These are phyloP conservation scores for Linnemannia exigua DNA, from an alignment of 192 early-diverging fungal species.

Conservation along the genomic window DNA sequence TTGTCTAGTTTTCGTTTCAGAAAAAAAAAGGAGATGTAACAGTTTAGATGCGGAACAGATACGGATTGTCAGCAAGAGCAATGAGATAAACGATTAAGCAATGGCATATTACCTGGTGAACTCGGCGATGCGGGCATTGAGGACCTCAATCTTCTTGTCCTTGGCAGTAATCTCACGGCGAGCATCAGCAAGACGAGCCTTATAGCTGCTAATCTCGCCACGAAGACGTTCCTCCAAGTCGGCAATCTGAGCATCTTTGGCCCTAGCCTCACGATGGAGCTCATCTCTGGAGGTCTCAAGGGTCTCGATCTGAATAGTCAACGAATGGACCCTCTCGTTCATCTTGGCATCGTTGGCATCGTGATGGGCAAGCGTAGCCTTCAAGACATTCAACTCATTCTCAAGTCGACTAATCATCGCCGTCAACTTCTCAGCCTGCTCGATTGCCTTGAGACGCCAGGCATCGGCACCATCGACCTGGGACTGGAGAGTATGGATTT, in stretches of 20 bases:
- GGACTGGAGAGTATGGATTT: background rate
- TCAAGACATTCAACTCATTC: constrained; percentile 15
- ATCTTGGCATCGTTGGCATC: constrained; percentile 19
- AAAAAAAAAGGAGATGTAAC: background rate
- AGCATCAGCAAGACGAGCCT: constrained; percentile 7
- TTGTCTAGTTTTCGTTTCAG: background rate
- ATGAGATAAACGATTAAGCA: background rate
- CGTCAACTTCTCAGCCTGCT: constrained; percentile 25
- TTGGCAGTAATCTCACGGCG: constrained; percentile 13
- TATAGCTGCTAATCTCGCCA: background rate
- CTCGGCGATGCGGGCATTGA: constrained; percentile 22
- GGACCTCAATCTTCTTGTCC: constrained; percentile 28
- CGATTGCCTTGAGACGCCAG: constrained; percentile 17
- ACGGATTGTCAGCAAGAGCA: background rate
- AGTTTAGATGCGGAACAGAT: too few species aligned
- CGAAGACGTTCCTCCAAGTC: constrained; percentile 11
- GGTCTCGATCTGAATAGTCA: constrained; percentile 13
- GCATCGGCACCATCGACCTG: constrained; percentile 18
- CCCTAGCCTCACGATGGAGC: background rate
- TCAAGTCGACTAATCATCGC: constrained; percentile 19
- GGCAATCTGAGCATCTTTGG: constrained; percentile 11
- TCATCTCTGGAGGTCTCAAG: constrained; percentile 16
- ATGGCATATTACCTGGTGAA: constrained; percentile 4
- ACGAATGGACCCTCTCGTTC: background rate
- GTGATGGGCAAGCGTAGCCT: constrained; percentile 14